Conservation (phyloP, 176 grass and related monocot genomes). For the Lolium rigidum region DNA sequence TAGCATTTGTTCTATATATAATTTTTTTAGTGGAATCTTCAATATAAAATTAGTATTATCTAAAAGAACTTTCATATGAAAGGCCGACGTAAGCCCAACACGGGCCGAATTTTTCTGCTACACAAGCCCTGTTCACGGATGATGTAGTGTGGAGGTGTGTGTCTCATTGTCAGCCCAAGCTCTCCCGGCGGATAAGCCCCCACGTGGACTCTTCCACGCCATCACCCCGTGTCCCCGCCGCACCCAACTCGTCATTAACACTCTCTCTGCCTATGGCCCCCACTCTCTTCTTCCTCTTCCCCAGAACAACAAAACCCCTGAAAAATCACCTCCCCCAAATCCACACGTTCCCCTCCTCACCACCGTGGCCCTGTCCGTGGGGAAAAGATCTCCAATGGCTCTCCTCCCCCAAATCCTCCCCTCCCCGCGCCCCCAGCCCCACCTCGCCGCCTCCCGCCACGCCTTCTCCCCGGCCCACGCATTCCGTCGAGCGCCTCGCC, state of each 20-base stretch:
- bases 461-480: constrained; percentile 27
- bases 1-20: too few relatives aligned
- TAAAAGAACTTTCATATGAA: too few relatives aligned
- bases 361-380: too few relatives aligned
- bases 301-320: constrained; percentile 23
- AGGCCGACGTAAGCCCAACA: too few relatives aligned
- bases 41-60: too few relatives aligned
- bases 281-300: constrained; percentile 10
- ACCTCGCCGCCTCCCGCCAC: constrained; percentile 22
- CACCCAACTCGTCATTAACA: not conserved
- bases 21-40: too few relatives aligned
- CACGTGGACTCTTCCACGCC: constrained; percentile 55
- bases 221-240: constrained; percentile 10
- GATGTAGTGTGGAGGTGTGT: too few relatives aligned
- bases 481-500: constrained; percentile 52
- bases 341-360: constrained; percentile 39
- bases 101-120: too few relatives aligned
- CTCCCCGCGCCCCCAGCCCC: constrained; percentile 45
- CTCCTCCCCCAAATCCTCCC: constrained; percentile 72
- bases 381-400: constrained; percentile 52
- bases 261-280: constrained; percentile 13
- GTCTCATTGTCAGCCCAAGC: not conserved
- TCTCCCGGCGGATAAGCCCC: constrained; percentile 46
- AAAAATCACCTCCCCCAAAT: constrained; percentile 42
- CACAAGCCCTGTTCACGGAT: too few relatives aligned